Percentiles rank a stretch among this genome's conserved stretches.
Conservation (phyloP, 139 green algal genomes). For the Trebouxia sp. region DNA sequence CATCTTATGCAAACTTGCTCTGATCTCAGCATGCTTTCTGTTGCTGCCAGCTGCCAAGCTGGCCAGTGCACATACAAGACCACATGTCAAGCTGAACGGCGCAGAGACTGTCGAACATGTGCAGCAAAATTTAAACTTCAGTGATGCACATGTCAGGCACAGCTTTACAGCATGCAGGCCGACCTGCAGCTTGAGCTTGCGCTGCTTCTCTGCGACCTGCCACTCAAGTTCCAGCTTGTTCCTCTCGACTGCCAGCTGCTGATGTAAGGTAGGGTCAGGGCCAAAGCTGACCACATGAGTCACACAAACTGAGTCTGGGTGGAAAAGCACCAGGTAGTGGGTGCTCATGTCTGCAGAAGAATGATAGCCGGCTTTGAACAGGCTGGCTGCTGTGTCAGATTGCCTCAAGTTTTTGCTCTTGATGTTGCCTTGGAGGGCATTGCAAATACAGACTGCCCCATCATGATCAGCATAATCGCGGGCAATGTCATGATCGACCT, state of each 20-base stretch:
- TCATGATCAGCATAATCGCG: background rate
- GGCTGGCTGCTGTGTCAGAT: background rate
- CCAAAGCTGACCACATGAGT: background rate
- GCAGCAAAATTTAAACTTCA: too few relatives aligned
- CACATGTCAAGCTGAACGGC: too few relatives aligned
- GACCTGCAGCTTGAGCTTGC: background rate
- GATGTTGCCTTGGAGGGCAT: background rate
- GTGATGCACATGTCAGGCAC: background rate
- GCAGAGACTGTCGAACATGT: too few relatives aligned
- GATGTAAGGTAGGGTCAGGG: background rate
- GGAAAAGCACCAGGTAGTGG: background rate
- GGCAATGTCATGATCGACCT: background rate
- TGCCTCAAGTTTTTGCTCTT: background rate
- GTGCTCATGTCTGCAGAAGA: background rate
- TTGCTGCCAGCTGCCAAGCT: too few relatives aligned
- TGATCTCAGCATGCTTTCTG: too few relatives aligned
- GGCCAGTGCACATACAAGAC: too few relatives aligned
- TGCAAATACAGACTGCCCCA: background rate
- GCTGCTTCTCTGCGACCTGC: background rate
- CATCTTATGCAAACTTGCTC: too few relatives aligned
- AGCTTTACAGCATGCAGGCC: background rate
- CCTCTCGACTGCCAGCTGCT: background rate
- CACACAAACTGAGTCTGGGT: background rate
- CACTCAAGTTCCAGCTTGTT: background rate
- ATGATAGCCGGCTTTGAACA: background rate